These are phyloP conservation scores for Leishmania arabica DNA, from an alignment of 208 protist genomes.

Conservation along the genomic window DNA sequence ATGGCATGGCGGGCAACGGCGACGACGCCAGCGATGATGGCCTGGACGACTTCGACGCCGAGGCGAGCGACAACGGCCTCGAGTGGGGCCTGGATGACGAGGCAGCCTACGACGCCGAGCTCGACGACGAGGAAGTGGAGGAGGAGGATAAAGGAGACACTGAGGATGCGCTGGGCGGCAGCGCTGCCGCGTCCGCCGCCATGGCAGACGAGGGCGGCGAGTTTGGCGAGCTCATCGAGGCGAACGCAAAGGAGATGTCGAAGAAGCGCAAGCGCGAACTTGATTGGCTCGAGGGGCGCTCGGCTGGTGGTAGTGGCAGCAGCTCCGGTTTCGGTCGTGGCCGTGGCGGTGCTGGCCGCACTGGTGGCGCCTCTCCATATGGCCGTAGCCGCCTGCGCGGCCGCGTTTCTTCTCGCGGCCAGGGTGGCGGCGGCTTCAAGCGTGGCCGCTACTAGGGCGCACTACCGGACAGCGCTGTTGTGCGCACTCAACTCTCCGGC, in stretches of 20 bases:
- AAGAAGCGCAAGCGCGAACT: slow-evolving; percentile 79
- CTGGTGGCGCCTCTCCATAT: slow-evolving; percentile 24
- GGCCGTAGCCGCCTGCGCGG: slow-evolving; percentile 28
- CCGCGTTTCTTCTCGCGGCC: slow-evolving; percentile 1
- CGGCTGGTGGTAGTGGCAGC: slow-evolving; percentile 7
- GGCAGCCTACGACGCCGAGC: slow-evolving; percentile 47
- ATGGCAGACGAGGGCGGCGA: slow-evolving; percentile 74
- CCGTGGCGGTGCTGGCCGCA: slow-evolving; percentile 8
- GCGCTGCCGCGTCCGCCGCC: slow-evolving; percentile 9
- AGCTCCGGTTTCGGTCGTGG: slow-evolving; percentile 12
- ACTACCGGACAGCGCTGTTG: not conserved
- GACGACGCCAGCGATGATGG: not conserved
- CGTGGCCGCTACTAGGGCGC: slow-evolving; percentile 32
- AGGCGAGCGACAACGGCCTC: slow-evolving; percentile 54
- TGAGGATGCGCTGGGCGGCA: slow-evolving; percentile 48
- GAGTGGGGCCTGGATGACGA: slow-evolving; percentile 81
- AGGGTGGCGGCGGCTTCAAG: slow-evolving; percentile 15
- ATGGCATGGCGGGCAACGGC: not conserved
- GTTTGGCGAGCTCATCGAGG: slow-evolving; percentile 81
- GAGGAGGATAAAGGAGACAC: slow-evolving; percentile 38
- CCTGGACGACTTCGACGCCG: slow-evolving; percentile 45
- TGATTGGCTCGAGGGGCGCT: slow-evolving; percentile 67
- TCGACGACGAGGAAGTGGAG: slow-evolving; percentile 36
- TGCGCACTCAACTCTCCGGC: not conserved
- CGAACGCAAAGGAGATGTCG: slow-evolving; percentile 50